phyloP scores from a whole-genome alignment of 305 asterid species.

The Rubia peregrina region DNA sequence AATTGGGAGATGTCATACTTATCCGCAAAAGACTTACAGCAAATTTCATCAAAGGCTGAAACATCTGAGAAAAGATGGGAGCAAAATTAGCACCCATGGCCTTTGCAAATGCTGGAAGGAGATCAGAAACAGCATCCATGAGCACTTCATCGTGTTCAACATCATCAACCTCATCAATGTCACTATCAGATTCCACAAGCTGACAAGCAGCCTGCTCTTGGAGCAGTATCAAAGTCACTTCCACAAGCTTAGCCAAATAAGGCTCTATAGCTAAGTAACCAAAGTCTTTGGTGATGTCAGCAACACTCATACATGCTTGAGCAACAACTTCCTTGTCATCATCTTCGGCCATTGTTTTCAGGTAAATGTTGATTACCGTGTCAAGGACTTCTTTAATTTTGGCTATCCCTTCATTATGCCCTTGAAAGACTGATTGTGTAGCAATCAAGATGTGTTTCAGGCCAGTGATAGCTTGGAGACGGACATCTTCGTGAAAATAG shows the following conservation, averaged over 20 bases:
- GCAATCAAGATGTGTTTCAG: constrained; percentile 72
- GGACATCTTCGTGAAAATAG: constrained; percentile 95
- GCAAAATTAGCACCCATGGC: constrained; percentile 89
- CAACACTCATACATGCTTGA: constrained; percentile 84
- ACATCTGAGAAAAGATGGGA: constrained; percentile 67
- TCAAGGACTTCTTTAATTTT: constrained; percentile 75
- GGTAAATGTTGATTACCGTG: constrained; percentile 70
- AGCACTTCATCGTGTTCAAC: constrained; percentile 94
- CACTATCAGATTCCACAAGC: constrained; percentile 74
- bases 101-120: constrained; percentile 96
- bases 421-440: constrained; percentile 60
- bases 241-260: constrained; percentile 64
- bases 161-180: constrained; percentile 67
- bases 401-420: constrained; percentile 67
- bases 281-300: constrained; percentile 76
- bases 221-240: constrained; percentile 69
- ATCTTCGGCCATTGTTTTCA: constrained; percentile 83
- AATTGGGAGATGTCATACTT: constrained; percentile 11
- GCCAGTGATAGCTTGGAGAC: constrained; percentile 87
- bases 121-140: constrained; percentile 98
- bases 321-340: constrained; percentile 99
- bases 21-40: constrained; percentile 48
- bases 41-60: constrained; percentile 84
- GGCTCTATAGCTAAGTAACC: constrained; percentile 85
- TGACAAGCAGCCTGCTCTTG: constrained; percentile 86